These are phyloP conservation scores for Kwoniella mangroviensis DNA, from an alignment of 768 basidiomycete genomes.

Conservation along the genomic window DNA sequence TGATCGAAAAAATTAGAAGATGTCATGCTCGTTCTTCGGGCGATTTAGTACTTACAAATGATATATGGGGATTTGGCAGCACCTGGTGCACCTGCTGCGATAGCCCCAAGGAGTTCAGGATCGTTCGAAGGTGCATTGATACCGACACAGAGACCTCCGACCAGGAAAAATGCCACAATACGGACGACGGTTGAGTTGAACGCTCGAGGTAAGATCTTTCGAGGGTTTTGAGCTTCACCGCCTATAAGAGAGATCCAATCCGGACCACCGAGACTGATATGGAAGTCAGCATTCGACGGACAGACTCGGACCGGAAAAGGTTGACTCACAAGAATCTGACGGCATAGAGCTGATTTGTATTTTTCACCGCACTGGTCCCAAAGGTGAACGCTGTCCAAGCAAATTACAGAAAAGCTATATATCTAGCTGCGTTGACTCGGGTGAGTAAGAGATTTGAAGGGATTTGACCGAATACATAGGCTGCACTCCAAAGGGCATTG, in stretches of 20 bases:
- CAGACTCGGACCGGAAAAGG: too few relatives aligned
- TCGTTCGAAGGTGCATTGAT: conserved; percentile 21
- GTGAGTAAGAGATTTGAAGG: conserved; percentile 40
- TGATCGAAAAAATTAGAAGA: neutral
- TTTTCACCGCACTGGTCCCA: conserved; percentile 42
- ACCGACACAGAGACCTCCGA: conserved; percentile 16
- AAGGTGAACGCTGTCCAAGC: conserved; percentile 45
- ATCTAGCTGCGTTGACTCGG: conserved; percentile 34
- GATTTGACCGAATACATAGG: conserved; percentile 47
- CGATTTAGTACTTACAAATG: conserved; percentile 21
- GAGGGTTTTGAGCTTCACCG: conserved; percentile 27
- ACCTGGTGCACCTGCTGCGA: conserved; percentile 33
- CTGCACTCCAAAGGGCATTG: conserved; percentile 47
- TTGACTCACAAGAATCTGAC: conserved; percentile 43
- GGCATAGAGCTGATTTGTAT: conserved; percentile 34
- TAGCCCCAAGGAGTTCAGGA: conserved; percentile 22
- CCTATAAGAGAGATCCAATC: conserved; percentile 27
- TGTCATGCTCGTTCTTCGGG: neutral
- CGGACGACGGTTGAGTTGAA: conserved; percentile 29
- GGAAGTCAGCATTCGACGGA: neutral
- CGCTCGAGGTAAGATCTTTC: conserved; percentile 26
- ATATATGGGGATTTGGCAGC: conserved; percentile 35
- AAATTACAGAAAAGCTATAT: conserved; percentile 43
- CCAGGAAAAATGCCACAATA: conserved; percentile 25
- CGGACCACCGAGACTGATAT: conserved; percentile 25